Conservation (phyloP, 768 basidiomycete genomes). For the Kwoniella bestiolae region DNA sequence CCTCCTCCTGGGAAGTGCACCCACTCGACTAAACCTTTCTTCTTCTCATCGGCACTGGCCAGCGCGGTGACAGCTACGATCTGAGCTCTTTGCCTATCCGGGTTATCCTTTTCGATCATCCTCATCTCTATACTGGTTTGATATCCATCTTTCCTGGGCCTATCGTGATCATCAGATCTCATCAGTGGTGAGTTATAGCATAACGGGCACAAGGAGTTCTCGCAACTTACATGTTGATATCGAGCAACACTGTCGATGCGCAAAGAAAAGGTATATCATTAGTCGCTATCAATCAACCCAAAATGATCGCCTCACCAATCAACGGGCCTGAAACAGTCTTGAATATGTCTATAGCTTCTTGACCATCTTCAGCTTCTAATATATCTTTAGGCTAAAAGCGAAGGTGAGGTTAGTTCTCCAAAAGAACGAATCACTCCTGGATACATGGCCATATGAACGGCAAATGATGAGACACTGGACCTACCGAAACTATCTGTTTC, state of each 20-base stretch:
- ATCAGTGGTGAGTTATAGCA: background rate
- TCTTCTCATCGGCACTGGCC: conserved; percentile 45
- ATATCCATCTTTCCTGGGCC: conserved; percentile 52
- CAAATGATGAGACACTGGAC: background rate
- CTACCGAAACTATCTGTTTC: conserved; percentile 24
- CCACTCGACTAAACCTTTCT: conserved; percentile 46
- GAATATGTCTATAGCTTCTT: conserved; percentile 44
- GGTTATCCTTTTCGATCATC: conserved; percentile 33
- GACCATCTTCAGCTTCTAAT: conserved; percentile 48
- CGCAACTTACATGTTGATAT: conserved; percentile 51
- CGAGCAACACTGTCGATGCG: conserved; percentile 49
- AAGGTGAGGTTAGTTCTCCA: too few relatives aligned
- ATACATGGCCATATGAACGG: too few relatives aligned
- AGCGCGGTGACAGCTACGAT: conserved; percentile 55
- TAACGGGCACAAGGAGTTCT: background rate
- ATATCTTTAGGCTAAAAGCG: conserved; percentile 38
- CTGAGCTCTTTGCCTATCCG: conserved; percentile 22
- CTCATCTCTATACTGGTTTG: conserved; percentile 47
- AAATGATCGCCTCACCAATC: conserved; percentile 41
- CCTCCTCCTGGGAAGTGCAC: conserved; percentile 13
- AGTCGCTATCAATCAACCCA: too few relatives aligned
- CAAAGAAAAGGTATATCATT: background rate
- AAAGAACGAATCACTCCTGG: too few relatives aligned
- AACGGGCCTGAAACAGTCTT: conserved; percentile 20
- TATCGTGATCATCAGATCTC: background rate